These are phyloP conservation scores for Cyberlindnera maritima DNA, from an alignment of 805 yeast genomes.

Conservation along the genomic window DNA sequence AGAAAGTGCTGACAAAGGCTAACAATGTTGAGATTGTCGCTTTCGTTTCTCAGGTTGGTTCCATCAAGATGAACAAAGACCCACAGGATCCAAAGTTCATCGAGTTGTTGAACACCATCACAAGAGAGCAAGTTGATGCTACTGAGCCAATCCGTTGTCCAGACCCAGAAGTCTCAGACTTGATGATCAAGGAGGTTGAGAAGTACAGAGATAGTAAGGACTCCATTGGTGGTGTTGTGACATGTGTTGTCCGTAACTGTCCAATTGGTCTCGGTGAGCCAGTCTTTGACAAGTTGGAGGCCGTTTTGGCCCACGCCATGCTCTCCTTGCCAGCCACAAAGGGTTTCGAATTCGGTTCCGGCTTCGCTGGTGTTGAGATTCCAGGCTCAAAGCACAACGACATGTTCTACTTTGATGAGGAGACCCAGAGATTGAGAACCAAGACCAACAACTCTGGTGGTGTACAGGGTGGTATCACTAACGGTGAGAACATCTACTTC, in stretches of 20 bases:
- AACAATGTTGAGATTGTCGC: conserved; percentile 92
- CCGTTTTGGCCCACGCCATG: conserved; percentile 96
- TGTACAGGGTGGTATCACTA: conserved; percentile 96
- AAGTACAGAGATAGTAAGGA: conserved; percentile 81
- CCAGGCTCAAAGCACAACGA: conserved; percentile 96
- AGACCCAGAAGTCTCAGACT: conserved; percentile 61
- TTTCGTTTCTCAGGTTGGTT: conserved; percentile 91
- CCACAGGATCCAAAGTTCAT: conserved; percentile 64
- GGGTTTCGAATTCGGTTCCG: conserved; percentile 97
- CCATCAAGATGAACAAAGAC: conserved; percentile 71
- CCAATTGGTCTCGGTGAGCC: conserved; percentile 99
- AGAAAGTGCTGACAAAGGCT: conserved; percentile 75
- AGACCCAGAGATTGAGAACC: conserved; percentile 69
- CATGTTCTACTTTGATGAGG: conserved; percentile 64
- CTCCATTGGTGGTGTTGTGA: conserved; percentile 96
- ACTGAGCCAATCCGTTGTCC: conserved; percentile 95
- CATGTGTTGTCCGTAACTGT: conserved; percentile 91
- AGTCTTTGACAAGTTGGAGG: conserved; percentile 94
- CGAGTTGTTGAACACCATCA: conserved; percentile 65
- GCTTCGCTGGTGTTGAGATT: conserved; percentile 83
- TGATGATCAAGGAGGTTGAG: conserved; percentile 86
- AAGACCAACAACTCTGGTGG: conserved; percentile 94
- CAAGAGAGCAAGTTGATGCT: conserved; percentile 85
- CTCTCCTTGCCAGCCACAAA: conserved; percentile 95
- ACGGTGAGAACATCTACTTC: conserved; percentile 94